phyloP scores from a whole-genome alignment of 257 asterid genomes.

The Solanum lignicaule region DNA sequence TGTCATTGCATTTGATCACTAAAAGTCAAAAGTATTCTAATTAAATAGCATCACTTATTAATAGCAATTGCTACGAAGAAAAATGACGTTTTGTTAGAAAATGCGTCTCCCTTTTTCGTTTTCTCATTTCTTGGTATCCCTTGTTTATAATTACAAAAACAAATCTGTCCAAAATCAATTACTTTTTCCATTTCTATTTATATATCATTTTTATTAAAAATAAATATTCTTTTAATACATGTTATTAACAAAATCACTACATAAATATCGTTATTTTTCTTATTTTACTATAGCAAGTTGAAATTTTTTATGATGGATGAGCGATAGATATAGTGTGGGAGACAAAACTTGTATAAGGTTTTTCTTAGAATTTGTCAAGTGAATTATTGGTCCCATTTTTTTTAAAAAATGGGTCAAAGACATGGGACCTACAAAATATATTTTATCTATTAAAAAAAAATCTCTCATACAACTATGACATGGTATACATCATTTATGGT shows the following conservation, averaged over 20 bases:
- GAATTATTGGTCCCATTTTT: no score
- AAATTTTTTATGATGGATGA: neutral
- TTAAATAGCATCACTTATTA: neutral
- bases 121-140: neutral
- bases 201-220: no score
- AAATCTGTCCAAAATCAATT: neutral
- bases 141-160: neutral
- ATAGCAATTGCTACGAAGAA: neutral
- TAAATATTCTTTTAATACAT: no score
- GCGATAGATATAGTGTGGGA: neutral
- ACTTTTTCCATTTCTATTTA: neutral
- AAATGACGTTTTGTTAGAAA: neutral
- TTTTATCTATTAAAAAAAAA: no score
- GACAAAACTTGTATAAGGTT: no score
- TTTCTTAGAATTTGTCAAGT: neutral
- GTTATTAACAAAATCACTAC: neutral
- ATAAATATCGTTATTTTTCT: no score
- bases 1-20: neutral
- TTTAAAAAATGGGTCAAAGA: no score
- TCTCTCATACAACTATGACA: no score
- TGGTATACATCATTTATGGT: no score
- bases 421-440: no score
- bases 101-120: neutral
- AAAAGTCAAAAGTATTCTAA: neutral
- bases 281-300: no score